Base-by-base conservation (phyloP, 345 rosid species). In the Lagerstroemia speciosa region DNA sequence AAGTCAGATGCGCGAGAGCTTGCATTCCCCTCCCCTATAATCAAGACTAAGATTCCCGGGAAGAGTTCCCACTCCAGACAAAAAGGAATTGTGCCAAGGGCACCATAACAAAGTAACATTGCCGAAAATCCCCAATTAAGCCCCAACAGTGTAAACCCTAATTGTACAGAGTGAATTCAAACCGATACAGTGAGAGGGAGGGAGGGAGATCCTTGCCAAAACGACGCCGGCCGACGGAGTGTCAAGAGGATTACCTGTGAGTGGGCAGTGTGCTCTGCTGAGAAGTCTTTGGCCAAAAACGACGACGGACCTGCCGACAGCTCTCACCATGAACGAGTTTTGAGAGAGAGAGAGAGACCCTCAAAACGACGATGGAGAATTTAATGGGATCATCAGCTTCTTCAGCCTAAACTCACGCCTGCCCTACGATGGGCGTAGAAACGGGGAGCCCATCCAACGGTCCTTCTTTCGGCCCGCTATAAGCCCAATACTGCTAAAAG, bases 331-430 rank as follows among this genome's bases (percentile, higher is more conserved):
- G 53, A 43, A 64, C 62, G 60, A 48, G 2, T 36, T 15, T 48
- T 19, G 72, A 61, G 58, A 69, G 37, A 41, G 48, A 24, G 55
- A 45, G 65, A 62, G 65, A 20, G 26, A 62, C 40, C 76, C 12
- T 31, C 68, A 53, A 73, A 73, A 73, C 76, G 76, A 73, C 76
- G 72, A 48, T 63, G 72, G 71, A 67, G 75, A 33, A 50, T 20
- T 30, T 30, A 15, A 58, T 29, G 63, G 63, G 15, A 20, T 20
- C 29, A 29, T 30, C 63, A 58, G 63, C 32, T 58, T 58, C 63
- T 30, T 27, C 63, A 29, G 63, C 63, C 34, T 27, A 27, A 27
- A 30, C 31, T 26, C 63, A 11, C 63, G 33, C 34, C 19, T 14
- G 46, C 46, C 46, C 46, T 14, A 41, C 16, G 46, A 41, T 48